Evolutionary conservation across 805 yeast species (phyloP).

Genomic region (Zygoascus biomembranicola): DNA sequence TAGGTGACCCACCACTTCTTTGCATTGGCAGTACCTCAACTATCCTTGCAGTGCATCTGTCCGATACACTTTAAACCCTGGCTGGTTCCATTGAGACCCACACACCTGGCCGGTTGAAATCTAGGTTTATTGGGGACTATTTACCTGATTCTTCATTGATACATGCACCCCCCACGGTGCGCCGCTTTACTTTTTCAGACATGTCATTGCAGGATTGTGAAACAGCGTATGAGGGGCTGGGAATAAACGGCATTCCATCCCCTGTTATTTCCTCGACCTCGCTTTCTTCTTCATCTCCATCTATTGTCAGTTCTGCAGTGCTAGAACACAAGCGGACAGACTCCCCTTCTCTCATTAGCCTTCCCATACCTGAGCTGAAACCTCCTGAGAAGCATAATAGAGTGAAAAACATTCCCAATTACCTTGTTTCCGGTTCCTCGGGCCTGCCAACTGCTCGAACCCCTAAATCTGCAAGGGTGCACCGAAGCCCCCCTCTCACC

Average conservation of each 20-base stretch:
- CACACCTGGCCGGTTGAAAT: neutral
- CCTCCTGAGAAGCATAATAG: neutral
- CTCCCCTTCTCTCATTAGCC: neutral
- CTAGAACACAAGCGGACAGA: neutral
- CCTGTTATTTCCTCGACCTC: neutral
- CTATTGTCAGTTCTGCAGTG: neutral
- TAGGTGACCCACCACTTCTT: too few relatives aligned
- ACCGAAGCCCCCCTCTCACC: neutral
- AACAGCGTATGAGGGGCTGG: neutral
- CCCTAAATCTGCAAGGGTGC: neutral
- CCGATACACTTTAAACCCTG: too few relatives aligned
- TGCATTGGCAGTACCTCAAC: too few relatives aligned
- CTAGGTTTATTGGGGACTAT: neutral
- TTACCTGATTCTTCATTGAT: neutral
- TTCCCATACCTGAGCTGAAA: conserved; percentile 1
- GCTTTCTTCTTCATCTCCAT: neutral
- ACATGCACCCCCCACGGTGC: neutral
- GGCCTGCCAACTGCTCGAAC: neutral
- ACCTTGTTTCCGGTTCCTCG: neutral
- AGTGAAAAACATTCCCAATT: neutral
- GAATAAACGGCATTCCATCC: neutral
- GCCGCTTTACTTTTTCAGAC: neutral
- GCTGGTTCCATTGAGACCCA: too few relatives aligned
- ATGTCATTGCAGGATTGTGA: neutral
- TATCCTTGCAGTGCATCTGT: too few relatives aligned